Evolutionary conservation across 148 eudicot genomes (phyloP), one percentile per base, ranked within the genome.

Genomic region (Rhododendron mucronatum): DNA sequence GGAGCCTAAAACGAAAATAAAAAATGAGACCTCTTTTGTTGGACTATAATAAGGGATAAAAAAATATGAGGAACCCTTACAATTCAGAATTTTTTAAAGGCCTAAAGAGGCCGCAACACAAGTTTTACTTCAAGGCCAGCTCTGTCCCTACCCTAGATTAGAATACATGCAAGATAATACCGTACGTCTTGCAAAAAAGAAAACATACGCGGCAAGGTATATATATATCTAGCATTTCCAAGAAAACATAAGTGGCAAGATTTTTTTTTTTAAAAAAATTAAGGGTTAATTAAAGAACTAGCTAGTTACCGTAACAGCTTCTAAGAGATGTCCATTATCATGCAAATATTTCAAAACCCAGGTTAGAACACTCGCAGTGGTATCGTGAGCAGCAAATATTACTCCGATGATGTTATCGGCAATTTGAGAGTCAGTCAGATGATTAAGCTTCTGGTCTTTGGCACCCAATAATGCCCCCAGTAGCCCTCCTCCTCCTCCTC

Each of bases 371-470:
- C 96, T 94, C 3, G 98, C 98, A 26, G 98, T 95, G 1, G 98
- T 95, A 80, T 94, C 98, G 77, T 92, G 98, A 85, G 98, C 98
- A 26, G 98, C 98, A 65, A 95, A 95, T 14, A 95, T 93, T 0
- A 95, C 94, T 83, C 98, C 98, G 26, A 95, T 92, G 14, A 95
- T 88, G 83, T 95, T 95, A 86, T 95, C 98, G 12, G 95, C 92
- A 15, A 95, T 93, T 86, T 94, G 95, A 33, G 89, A 73, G 84
- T 93, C 98, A 28, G 87, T 89, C 3, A 92, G 82, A 39, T 81
- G 69, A 28, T 85, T 39, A 35, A 79, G 47, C 81, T 85, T 87
- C 5, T 86, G 69, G 1, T 87, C 85, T 63, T 85, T 83, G 5
- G 86, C 88, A 55, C 91, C 88, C 83, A 93, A 69, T 53, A 94